Evolutionary conservation across 306 rosid genomes (phyloP).

Genomic region (Crataegus laevigata): DNA sequence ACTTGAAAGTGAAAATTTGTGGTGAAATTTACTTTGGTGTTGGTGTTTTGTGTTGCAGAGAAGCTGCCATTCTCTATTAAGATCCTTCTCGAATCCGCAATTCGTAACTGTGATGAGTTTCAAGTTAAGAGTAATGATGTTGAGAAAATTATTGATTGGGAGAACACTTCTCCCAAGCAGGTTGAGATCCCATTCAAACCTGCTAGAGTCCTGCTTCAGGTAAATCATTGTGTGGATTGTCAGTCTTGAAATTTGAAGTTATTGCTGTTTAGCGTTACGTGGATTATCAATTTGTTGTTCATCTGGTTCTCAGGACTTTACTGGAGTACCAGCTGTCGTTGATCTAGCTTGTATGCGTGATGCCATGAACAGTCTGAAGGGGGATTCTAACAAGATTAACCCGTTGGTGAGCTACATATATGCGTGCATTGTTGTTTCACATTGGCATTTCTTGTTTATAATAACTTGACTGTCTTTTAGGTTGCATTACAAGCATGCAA

Average conservation of each 20-base stretch:
- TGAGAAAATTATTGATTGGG: conserved; percentile 91
- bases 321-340: conserved; percentile 97
- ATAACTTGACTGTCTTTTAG: not conserved
- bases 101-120: conserved; percentile 93
- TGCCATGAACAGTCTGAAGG: conserved; percentile 89
- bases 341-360: conserved; percentile 99
- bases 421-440: conserved; percentile 2
- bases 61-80: conserved; percentile 81
- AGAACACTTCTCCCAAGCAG: conserved; percentile 65
- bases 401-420: conserved; percentile 63
- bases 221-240: conserved; percentile 12
- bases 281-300: conserved; percentile 7
- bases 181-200: conserved; percentile 97
- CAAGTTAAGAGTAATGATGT: conserved; percentile 75
- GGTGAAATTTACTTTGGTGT: not conserved
- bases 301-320: conserved; percentile 66
- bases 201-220: conserved; percentile 97
- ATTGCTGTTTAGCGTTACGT: not conserved
- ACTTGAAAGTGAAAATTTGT: not conserved
- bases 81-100: conserved; percentile 94
- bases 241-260: conserved; percentile 6
- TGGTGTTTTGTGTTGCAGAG: conserved; percentile 41
- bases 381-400: conserved; percentile 85
- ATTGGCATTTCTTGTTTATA: not conserved
- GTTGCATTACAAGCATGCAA: not conserved